Conservation (phyloP, 2,329 filamentous ascomycete genomes). For the Cladophialophora chaetospira region DNA sequence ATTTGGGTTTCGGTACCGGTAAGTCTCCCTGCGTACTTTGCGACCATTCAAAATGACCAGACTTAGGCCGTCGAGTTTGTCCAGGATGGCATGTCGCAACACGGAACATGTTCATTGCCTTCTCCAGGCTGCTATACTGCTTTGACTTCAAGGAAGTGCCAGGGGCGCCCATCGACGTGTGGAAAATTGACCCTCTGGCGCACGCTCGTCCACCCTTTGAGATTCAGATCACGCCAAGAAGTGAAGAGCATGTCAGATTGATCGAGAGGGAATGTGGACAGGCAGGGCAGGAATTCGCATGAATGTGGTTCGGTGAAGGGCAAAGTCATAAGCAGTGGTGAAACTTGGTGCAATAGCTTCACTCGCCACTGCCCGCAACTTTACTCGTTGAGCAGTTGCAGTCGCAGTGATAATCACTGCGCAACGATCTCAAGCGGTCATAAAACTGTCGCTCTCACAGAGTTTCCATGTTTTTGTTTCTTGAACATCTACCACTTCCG, state of each 20-base stretch:
- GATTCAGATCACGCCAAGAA: slow-evolving; percentile 31
- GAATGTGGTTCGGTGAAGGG: not conserved
- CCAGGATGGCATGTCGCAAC: slow-evolving; percentile 40
- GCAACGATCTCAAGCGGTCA: too few relatives aligned
- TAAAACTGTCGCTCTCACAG: too few relatives aligned
- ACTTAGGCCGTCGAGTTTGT: slow-evolving; percentile 36
- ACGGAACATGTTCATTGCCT: slow-evolving; percentile 33
- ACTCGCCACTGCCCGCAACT: not conserved
- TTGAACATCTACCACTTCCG: too few relatives aligned
- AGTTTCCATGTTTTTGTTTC: too few relatives aligned
- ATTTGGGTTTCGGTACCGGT: slow-evolving; percentile 28
- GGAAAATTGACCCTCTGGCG: slow-evolving; percentile 13
- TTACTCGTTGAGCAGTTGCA: too few relatives aligned
- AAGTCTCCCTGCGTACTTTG: too few relatives aligned
- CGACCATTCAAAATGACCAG: too few relatives aligned
- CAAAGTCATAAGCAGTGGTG: not conserved
- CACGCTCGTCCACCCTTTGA: slow-evolving; percentile 31
- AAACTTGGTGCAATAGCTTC: not conserved
- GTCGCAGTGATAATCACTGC: too few relatives aligned
- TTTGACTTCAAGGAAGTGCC: slow-evolving; percentile 34
- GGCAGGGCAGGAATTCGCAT: slow-evolving; percentile 3
- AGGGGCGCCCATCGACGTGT: slow-evolving; percentile 9
- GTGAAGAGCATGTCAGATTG: slow-evolving; percentile 27
- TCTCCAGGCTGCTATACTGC: slow-evolving; percentile 37
- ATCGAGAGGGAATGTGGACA: slow-evolving; percentile 22